phyloP scores from a whole-genome alignment of 306 rosid species.

The Elaeagnus macrophylla region DNA sequence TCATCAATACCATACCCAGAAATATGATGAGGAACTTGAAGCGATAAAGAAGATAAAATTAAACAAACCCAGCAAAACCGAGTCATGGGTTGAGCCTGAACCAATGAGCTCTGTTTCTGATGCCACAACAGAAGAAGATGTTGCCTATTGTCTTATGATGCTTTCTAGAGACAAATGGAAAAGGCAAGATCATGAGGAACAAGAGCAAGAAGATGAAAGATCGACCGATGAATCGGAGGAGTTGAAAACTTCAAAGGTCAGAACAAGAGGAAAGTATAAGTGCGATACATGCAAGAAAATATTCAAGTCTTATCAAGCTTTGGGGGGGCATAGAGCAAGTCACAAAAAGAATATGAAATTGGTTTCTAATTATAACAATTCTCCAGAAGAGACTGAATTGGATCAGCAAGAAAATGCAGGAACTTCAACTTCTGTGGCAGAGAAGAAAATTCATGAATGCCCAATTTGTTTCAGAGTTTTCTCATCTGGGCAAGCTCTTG shows the following conservation, averaged over 20 bases:
- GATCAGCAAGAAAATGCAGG: slow-evolving; percentile 20
- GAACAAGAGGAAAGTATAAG: slow-evolving; percentile 50
- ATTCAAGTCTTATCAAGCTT: slow-evolving; percentile 81
- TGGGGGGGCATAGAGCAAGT: slow-evolving; percentile 93
- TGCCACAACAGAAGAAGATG: slow-evolving; percentile 60
- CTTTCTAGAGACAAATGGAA: slow-evolving; percentile 74
- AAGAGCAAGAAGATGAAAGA: slow-evolving; percentile 23
- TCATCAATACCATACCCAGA: slow-evolving; percentile 4
- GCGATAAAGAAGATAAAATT: slow-evolving; percentile 16
- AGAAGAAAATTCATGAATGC: slow-evolving; percentile 62
- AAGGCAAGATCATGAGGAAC: slow-evolving; percentile 7
- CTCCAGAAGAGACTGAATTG: slow-evolving; percentile 7
- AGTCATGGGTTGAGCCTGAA: slow-evolving; percentile 49
- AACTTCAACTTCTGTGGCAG: slow-evolving; percentile 12
- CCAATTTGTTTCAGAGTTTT: slow-evolving; percentile 79
- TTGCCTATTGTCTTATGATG: slow-evolving; percentile 81
- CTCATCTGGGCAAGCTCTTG: slow-evolving; percentile 88
- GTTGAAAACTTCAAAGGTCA: slow-evolving; percentile 24
- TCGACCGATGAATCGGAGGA: slow-evolving; percentile 45
- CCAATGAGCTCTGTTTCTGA: slow-evolving; percentile 67
- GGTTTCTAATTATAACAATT: no score
- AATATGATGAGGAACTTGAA: slow-evolving; percentile 12
- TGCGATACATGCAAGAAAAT: slow-evolving; percentile 82
- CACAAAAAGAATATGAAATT: slow-evolving; percentile 52
- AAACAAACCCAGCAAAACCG: slow-evolving; percentile 18